Evolutionary conservation across 768 basidiomycete species (phyloP), one percentile per base, ranked within the genome.

Genomic region (Scleroderma citrinum): DNA sequence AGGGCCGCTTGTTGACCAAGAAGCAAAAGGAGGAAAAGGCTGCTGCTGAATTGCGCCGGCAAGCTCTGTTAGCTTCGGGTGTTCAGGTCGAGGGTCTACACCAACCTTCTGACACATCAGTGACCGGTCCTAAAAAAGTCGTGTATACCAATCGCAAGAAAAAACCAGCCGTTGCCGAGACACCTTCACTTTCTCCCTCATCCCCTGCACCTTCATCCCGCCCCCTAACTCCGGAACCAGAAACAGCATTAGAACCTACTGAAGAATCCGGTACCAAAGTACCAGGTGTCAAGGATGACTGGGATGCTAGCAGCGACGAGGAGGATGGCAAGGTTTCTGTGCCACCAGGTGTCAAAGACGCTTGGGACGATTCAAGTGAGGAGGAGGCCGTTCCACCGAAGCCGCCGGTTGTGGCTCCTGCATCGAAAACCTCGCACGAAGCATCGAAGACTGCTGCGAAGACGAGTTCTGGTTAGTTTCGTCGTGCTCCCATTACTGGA

Each of bases 1-100:
- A 98, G 70, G 96, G 96, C 20, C 81, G 87, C 40, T 71, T 95
- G 21, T 76, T 98, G 44, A 98, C 95, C n/a, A 93, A 95, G 68
- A 96, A 94, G 69, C 94, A 98, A 66, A 95, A 92, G 68, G 87
- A 91, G 61, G 94, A 97, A 65, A 84, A 78, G 57, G 88, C 87
- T 19, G 87, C 83, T 56, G 93, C 92, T 3, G 94, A 97, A 65
- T 81, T 91, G 26, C 84, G 93, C 48, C 88, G 83, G 63, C 82
- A 95, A 63, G 94, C 95, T 2, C 78, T 98, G 46, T 75, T 98
- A 44, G 86, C 89, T 17, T 87, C 89, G 31, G 93, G 92, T 44
- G 87, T 87, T 42, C 83, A 85, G 57, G 87, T 99, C 51, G 93
- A 94, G 59, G 96, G 91, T 52, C 72, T 98, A 17, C 85, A 91